These are phyloP conservation scores for Albophoma yamanashiensis DNA, from an alignment of 2,329 filamentous ascomycete genomes.

Conservation along the genomic window DNA sequence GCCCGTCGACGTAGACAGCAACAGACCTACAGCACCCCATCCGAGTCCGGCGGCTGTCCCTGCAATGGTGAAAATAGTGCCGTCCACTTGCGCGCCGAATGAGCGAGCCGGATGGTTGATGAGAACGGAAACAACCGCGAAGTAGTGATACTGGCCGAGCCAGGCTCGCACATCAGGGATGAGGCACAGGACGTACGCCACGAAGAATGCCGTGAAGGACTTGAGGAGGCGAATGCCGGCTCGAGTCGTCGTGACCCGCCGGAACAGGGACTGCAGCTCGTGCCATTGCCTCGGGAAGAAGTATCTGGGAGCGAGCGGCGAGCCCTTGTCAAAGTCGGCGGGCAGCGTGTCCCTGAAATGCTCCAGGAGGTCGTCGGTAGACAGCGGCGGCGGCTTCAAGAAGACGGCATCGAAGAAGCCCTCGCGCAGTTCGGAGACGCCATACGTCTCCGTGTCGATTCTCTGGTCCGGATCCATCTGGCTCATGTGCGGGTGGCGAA, in stretches of 20 bases:
- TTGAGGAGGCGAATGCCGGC: constrained; percentile 40
- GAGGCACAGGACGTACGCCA: constrained; percentile 45
- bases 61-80: constrained; percentile 38
- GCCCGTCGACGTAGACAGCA: constrained; percentile 39
- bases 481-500: constrained; percentile 21
- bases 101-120: constrained; percentile 47
- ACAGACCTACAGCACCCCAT: constrained; percentile 43
- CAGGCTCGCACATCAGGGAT: constrained; percentile 34
- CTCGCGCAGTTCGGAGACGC: constrained; percentile 31
- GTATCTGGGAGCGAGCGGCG: constrained; percentile 33
- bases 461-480: constrained; percentile 22
- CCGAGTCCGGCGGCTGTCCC: constrained; percentile 43
- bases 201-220: constrained; percentile 44
- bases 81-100: constrained; percentile 47
- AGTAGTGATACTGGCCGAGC: constrained; percentile 43
- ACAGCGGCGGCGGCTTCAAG: constrained; percentile 26
- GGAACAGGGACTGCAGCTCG: constrained; percentile 27
- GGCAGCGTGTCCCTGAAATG: constrained; percentile 35
- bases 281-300: constrained; percentile 38
- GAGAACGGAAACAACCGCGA: constrained; percentile 45
- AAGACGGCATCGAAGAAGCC: constrained; percentile 39
- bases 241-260: constrained; percentile 33
- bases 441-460: constrained; percentile 28
- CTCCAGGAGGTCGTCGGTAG: constrained; percentile 26
- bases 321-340: constrained; percentile 30